Percentiles rank a stretch among this genome's conserved stretches.
phyloP scores from a whole-genome alignment of 768 basidiomycete genomes.

The Amanita brunnescens region DNA sequence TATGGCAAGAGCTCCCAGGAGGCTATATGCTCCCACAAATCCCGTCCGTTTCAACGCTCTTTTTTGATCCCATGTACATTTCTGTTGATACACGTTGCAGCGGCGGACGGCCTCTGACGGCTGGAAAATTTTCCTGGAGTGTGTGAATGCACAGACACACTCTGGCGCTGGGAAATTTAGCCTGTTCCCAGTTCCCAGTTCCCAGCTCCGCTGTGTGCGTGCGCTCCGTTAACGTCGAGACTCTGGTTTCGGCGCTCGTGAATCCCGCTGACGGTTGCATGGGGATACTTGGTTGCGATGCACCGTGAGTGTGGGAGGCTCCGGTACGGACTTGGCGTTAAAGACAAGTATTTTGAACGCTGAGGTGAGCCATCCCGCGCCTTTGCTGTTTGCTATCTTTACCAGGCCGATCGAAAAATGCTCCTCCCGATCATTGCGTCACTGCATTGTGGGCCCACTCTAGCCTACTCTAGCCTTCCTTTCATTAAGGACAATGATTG shows the following conservation, averaged over 20 bases:
- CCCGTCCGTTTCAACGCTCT: neutral
- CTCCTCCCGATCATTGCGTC: too few relatives aligned
- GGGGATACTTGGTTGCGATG: too few relatives aligned
- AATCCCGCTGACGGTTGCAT: neutral
- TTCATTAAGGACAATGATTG: too few relatives aligned
- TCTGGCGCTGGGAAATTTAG: neutral
- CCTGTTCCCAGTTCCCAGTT: neutral
- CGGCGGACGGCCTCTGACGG: neutral
- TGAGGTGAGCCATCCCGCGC: too few relatives aligned
- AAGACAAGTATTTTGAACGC: too few relatives aligned
- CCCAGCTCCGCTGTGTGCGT: neutral
- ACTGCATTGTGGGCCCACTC: neutral
- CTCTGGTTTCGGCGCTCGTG: neutral
- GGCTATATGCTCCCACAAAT: neutral
- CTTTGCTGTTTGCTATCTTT: neutral
- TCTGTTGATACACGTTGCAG: neutral
- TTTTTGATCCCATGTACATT: too few relatives aligned
- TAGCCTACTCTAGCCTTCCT: neutral
- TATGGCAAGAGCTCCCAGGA: neutral
- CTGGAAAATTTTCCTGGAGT: neutral
- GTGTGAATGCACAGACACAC: neutral
- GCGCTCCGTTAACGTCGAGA: neutral
- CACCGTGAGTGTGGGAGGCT: too few relatives aligned
- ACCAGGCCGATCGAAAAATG: neutral
- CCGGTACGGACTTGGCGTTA: too few relatives aligned